Base-by-base conservation (phyloP, 1,284 basidiomycete species). In the Sanghuangporus weigelae region DNA sequence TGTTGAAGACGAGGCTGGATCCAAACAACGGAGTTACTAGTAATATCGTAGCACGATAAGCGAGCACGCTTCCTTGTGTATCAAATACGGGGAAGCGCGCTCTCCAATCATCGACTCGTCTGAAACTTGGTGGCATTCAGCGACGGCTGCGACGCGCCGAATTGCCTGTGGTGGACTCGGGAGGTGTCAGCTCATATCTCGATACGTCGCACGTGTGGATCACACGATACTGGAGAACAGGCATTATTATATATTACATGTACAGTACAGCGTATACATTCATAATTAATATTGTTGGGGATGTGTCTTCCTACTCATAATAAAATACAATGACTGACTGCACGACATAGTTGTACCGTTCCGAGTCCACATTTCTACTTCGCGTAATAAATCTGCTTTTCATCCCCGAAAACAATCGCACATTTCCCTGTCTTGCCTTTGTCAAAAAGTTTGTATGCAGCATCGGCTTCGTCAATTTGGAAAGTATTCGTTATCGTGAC, bases 401-500 rank as follows among this genome's bases (percentile, higher is more conserved):
- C 65, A n/a, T 48, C 65, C 38, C 61, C 42, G 46, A 64, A 66
- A n/a, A 63, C 19, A 21, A 66, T 66, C 12, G 65, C 60, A 38
- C 62, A 64, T 51, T 66, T 66, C 23, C 65, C 65, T 21, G 63
- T 64, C 50, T 66, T 66, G 14, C 65, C 65, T 14, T 21, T 55
- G 23, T 66, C 63, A 19, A 66, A 66, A 14, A 59, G 31, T 21
- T 50, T 51, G 63, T 66, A 66, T 35, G 65, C 65, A n/a, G 44
- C 31, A 40, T 53, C 59, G 7, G 63, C 63, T 26, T 66, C 59
- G 21, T 64, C 63, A 38, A 66, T 64, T 6, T 26, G 50, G 56
- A 66, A 66, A 6, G 65, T 66, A 42, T 66, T 46, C 12, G 65
- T 64, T 3, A 66, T 60, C 11, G 65, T 64, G 14, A 66, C 44